Percentiles rank a stretch among this genome's conserved stretches.
phyloP scores from a whole-genome alignment of 2,329 filamentous ascomycete genomes.

The Exophiala xenobiotica region DNA sequence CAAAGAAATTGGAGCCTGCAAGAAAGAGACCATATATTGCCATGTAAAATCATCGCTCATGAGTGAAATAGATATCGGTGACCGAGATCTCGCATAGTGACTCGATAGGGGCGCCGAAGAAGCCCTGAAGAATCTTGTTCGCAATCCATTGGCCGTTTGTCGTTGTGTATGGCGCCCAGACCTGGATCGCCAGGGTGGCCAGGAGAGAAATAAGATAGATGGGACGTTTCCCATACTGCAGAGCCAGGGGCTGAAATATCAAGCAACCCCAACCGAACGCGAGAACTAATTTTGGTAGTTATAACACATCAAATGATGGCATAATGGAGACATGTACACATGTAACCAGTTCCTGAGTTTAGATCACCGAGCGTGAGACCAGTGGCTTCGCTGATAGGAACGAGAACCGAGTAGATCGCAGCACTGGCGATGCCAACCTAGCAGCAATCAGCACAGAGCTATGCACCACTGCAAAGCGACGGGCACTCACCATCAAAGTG shows the following conservation, averaged over 20 bases:
- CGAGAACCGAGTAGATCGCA: conserved; percentile 32
- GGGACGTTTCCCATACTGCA: conserved; percentile 41
- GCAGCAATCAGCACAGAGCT: not conserved
- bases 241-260: conserved; percentile 49
- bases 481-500: conserved; percentile 31
- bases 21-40: conserved; percentile 20
- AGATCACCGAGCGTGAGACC: conserved; percentile 44
- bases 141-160: conserved; percentile 50
- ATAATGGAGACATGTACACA: conserved; percentile 31
- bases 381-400: conserved; percentile 41
- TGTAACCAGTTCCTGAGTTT: conserved; percentile 49
- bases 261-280: conserved; percentile 44
- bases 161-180: conserved; percentile 48
- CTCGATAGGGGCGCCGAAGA: conserved; percentile 50
- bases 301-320: not conserved
- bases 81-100: conserved; percentile 47
- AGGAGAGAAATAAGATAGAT: conserved; percentile 31
- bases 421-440: not conserved
- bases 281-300: conserved; percentile 18
- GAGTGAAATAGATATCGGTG: conserved; percentile 40
- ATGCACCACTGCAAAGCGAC: conserved; percentile 31
- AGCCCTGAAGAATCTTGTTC: conserved; percentile 48
- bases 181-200: conserved; percentile 35
- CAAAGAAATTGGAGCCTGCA: conserved; percentile 20
- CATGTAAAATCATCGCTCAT: conserved; percentile 25